Evolutionary conservation across 768 basidiomycete species (phyloP), one percentile per base, ranked within the genome.

Genomic region (Cubamyces sp.): DNA sequence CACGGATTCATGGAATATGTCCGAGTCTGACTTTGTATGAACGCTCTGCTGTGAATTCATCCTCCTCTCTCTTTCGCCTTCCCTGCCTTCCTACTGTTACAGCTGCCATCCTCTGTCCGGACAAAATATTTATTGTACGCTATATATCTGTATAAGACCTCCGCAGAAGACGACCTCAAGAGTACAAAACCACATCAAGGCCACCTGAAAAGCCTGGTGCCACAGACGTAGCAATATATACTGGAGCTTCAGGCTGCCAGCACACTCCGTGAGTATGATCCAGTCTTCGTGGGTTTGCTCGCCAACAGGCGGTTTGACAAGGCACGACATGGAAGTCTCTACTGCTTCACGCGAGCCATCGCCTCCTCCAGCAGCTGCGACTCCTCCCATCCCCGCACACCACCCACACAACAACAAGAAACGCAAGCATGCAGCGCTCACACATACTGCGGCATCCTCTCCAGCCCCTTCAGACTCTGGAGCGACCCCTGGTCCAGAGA

Each of bases 341-440:
- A 53, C 45, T n/a, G 62, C 69, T n/a, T 67, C 71, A 4, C 69
- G 70, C 28, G 74, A 74, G 47, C 70, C 69, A 41, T 78, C 79
- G 23, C 75, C 75, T 48, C 60, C 67, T 30, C 73, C 74, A 23
- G 34, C 34, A 6, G 73, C 77, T 37, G 73, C 77, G 0, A 72
- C 77, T 0, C 57, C 71, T 5, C 59, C 64, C 9, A 58, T 62
- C 16, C 55, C 68, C 9, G 71, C 63, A 18, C 52, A 58, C 41
- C 62, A 50, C 15, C 42, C 49, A 4, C 54, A 56, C n/a, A 41
- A 61, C 23, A 64, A 28, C 50, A 48, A 71, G 57, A 81, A 90
- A 72, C 80, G 90, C 51, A 91, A 88, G 73, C 80, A 83, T 45
- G 77, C 78, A 0, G 79, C 81, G 3, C 62, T 70, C 30, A 60